Evolutionary conservation across 2,329 filamentous ascomycete genomes (phyloP).

Genomic region (Incumbomyces lentus): DNA sequence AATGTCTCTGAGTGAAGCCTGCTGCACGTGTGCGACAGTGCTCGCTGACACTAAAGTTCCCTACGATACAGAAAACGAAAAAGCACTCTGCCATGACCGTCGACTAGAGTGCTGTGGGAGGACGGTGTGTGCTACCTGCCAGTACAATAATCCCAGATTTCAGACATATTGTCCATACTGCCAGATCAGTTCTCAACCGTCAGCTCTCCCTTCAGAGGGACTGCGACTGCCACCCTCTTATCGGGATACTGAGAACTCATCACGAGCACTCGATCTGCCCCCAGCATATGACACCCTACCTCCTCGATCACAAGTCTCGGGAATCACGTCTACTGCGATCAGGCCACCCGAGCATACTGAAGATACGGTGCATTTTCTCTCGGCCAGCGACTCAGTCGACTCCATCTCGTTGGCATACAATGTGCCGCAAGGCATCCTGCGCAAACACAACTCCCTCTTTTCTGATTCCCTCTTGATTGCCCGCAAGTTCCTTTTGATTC

Average conservation of each 20-base stretch:
- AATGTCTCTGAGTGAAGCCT: slow-evolving; percentile 40
- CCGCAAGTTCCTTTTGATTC: slow-evolving; percentile 60
- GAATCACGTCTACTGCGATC: slow-evolving; percentile 10
- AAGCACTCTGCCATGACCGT: slow-evolving; percentile 49
- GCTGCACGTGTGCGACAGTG: slow-evolving; percentile 60
- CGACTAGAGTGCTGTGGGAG: slow-evolving; percentile 59
- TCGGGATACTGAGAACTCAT: slow-evolving; percentile 8
- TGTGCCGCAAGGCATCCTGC: slow-evolving; percentile 53
- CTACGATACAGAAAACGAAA: slow-evolving; percentile 48
- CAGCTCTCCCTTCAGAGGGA: slow-evolving; percentile 49
- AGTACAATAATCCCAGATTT: slow-evolving; percentile 58
- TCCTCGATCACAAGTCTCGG: slow-evolving; percentile 5
- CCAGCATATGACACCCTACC: slow-evolving; percentile 18
- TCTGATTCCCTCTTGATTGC: slow-evolving; percentile 62
- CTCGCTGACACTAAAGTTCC: slow-evolving; percentile 46
- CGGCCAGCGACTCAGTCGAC: slow-evolving; percentile 57
- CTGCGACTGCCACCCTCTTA: slow-evolving; percentile 38
- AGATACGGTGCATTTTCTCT: slow-evolving; percentile 65
- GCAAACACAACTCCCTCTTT: slow-evolving; percentile 58
- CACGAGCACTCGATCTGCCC: not conserved
- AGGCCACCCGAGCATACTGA: slow-evolving; percentile 26
- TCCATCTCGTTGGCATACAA: slow-evolving; percentile 63
- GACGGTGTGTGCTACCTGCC: slow-evolving; percentile 61
- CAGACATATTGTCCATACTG: slow-evolving; percentile 62
- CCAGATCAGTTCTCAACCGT: slow-evolving; percentile 55